A percentile compares a stretch with the other conserved stretches of the same genome.
These are phyloP conservation scores for Aspergillus diversus DNA, from an alignment of 495 filamentous ascomycete genomes.

Conservation along the genomic window DNA sequence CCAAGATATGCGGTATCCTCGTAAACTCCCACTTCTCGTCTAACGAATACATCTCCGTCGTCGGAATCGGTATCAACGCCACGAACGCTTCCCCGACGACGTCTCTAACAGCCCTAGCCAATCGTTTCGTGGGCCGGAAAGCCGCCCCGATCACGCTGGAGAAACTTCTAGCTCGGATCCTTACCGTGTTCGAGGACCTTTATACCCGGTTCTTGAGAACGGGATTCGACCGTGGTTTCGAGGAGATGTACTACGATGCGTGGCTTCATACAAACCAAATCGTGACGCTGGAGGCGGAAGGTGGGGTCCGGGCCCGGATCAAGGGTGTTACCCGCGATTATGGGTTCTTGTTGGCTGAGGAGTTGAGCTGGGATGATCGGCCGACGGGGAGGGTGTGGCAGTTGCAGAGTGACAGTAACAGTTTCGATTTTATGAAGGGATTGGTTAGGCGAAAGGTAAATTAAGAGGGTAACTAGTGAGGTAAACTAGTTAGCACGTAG, in stretches of 20 bases:
- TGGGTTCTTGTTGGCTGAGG: slow-evolving; percentile 82
- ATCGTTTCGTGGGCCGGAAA: slow-evolving; percentile 40
- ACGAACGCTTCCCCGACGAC: slow-evolving; percentile 87
- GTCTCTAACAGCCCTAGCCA: slow-evolving; percentile 73
- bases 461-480: not conserved
- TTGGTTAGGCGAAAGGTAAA: slow-evolving; percentile 77
- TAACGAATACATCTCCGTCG: slow-evolving; percentile 81
- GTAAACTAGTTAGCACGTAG: no score
- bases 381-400: slow-evolving; percentile 77
- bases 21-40: slow-evolving; percentile 83
- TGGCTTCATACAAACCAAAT: slow-evolving; percentile 94
- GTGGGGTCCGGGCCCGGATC: slow-evolving; percentile 75
- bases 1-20: slow-evolving; percentile 94
- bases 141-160: slow-evolving; percentile 69
- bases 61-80: slow-evolving; percentile 88
- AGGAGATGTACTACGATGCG: slow-evolving; percentile 77
- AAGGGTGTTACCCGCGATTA: slow-evolving; percentile 88
- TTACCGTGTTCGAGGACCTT: slow-evolving; percentile 77
- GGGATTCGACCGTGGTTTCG: slow-evolving; percentile 74
- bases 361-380: slow-evolving; percentile 71
- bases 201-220: slow-evolving; percentile 72
- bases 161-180: slow-evolving; percentile 79
- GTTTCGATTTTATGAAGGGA: slow-evolving; percentile 96
- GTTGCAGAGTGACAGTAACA: slow-evolving; percentile 95
- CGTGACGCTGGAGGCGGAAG: slow-evolving; percentile 85